A percentile compares a stretch with the other conserved stretches of the same genome.
Conservation (phyloP, 2,329 filamentous ascomycete species). For the Fusarium brevicatenulatum region DNA sequence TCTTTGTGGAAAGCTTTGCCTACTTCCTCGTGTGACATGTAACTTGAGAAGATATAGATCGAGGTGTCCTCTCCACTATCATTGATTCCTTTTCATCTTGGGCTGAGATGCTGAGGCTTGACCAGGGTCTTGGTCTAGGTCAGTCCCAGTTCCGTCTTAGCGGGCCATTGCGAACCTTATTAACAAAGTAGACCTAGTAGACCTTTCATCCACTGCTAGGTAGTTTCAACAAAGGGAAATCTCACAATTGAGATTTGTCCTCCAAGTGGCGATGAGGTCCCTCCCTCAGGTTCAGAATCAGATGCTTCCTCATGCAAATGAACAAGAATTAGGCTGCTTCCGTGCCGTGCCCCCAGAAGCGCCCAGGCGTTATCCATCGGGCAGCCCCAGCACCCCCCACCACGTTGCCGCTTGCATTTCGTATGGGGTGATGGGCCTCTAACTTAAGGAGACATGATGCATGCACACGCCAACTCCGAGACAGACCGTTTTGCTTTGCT, state of each 20-base stretch:
- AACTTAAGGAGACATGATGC: constrained; percentile 18
- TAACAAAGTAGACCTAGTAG: not conserved
- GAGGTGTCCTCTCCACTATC: constrained; percentile 3
- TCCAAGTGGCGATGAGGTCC: not conserved
- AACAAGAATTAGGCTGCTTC: constrained; percentile 24
- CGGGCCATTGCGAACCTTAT: constrained; percentile 23
- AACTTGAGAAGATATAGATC: constrained; percentile 6
- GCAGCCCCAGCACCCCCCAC: constrained; percentile 29
- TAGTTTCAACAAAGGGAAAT: not conserved
- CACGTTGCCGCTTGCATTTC: constrained; percentile 21
- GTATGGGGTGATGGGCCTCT: constrained; percentile 31
- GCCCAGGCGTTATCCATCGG: constrained; percentile 13
- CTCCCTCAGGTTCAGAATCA: not conserved
- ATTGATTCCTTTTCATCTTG: constrained; percentile 5
- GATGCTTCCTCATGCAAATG: constrained; percentile 23
- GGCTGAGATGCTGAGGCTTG: constrained; percentile 18
- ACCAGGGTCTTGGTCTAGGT: constrained; percentile 12
- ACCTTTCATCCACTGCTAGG: not conserved
- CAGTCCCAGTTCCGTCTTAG: not conserved
- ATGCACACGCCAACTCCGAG: constrained; percentile 13
- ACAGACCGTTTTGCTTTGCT: constrained; percentile 19
- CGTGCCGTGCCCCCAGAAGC: constrained; percentile 18
- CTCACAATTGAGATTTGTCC: not conserved
- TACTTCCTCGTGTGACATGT: not conserved
- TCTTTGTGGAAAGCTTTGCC: not conserved